phyloP scores from a whole-genome alignment of 2,329 filamentous ascomycete species.

The Alternaria conjuncta region DNA sequence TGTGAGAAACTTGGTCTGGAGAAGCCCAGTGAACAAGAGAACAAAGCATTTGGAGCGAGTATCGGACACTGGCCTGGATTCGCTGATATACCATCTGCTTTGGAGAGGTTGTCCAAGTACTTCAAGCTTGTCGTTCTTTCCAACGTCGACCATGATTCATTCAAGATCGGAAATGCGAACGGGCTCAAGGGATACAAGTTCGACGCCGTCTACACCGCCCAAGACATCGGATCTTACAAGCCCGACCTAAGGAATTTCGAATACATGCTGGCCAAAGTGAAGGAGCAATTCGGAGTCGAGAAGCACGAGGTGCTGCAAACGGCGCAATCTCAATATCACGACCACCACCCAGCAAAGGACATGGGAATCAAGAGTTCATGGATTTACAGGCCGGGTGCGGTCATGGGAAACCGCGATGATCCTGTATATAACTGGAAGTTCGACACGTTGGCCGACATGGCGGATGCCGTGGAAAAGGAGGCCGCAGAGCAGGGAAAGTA shows the following conservation, averaged over 20 bases:
- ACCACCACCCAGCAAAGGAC: slow-evolving; percentile 69
- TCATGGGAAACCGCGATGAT: slow-evolving; percentile 55
- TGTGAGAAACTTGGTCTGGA: slow-evolving; percentile 53
- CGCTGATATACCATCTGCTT: slow-evolving; percentile 62
- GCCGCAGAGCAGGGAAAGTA: slow-evolving; percentile 16
- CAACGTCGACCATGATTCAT: slow-evolving; percentile 65
- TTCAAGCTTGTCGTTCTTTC: slow-evolving; percentile 68
- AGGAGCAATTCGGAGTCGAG: slow-evolving; percentile 62
- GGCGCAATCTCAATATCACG: slow-evolving; percentile 70
- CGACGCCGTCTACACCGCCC: slow-evolving; percentile 71
- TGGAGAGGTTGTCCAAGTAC: slow-evolving; percentile 56
- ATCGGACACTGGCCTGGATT: slow-evolving; percentile 65
- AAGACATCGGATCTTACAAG: slow-evolving; percentile 76
- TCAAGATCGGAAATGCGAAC: slow-evolving; percentile 55
- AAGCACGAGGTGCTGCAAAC: slow-evolving; percentile 69
- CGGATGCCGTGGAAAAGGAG: slow-evolving; percentile 58
- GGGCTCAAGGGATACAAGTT: slow-evolving; percentile 63
- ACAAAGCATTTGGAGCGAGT: slow-evolving; percentile 58
- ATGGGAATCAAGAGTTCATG: slow-evolving; percentile 67
- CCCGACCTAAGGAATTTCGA: slow-evolving; percentile 69
- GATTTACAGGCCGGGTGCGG: slow-evolving; percentile 64
- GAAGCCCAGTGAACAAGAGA: slow-evolving; percentile 49
- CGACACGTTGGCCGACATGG: slow-evolving; percentile 65
- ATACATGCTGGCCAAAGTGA: slow-evolving; percentile 64
- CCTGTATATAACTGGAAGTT: slow-evolving; percentile 61